Conservation (phyloP, 139 green algal species). For the Chlamydomonas sp. region DNA sequence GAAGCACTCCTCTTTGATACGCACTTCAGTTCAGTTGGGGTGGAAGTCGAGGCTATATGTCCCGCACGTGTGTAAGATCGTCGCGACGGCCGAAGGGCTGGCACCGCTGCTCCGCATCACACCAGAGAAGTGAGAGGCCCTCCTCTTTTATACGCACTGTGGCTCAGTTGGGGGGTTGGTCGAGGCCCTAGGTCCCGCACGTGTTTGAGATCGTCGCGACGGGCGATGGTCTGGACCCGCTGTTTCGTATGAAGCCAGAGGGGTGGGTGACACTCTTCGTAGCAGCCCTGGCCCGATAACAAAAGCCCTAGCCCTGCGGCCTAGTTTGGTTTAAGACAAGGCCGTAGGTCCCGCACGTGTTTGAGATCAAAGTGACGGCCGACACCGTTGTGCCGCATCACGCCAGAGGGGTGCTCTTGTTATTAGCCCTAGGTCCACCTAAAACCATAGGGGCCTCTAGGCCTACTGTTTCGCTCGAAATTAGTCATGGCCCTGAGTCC, state of each 20-base stretch:
- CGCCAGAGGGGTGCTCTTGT: no score
- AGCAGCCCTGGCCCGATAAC: no score
- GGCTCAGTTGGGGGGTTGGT: no score
- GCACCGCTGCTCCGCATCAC: slow-evolving; percentile 7
- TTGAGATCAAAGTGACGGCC: not conserved
- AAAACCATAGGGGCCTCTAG: no score
- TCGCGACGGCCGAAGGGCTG: not conserved
- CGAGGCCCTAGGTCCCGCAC: not conserved
- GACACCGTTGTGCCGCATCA: slow-evolving; percentile 10
- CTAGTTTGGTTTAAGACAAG: no score
- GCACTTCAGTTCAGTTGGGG: no score
- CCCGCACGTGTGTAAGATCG: not conserved
- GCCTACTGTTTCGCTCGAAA: no score
- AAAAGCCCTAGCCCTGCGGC: not conserved
- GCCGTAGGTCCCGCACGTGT: slow-evolving; percentile 1
- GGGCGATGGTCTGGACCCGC: not conserved
- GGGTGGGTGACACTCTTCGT: not conserved
- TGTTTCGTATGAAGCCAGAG: slow-evolving; percentile 11
- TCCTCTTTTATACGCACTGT: no score
- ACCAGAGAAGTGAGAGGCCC: not conserved
- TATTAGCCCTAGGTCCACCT: no score
- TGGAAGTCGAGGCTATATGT: no score
- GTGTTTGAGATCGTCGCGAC: not conserved
- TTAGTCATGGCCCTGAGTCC: no score
- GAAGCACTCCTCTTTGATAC: no score